Base-by-base conservation (phyloP, 116 monocot species). In the Thalassia testudinum region DNA sequence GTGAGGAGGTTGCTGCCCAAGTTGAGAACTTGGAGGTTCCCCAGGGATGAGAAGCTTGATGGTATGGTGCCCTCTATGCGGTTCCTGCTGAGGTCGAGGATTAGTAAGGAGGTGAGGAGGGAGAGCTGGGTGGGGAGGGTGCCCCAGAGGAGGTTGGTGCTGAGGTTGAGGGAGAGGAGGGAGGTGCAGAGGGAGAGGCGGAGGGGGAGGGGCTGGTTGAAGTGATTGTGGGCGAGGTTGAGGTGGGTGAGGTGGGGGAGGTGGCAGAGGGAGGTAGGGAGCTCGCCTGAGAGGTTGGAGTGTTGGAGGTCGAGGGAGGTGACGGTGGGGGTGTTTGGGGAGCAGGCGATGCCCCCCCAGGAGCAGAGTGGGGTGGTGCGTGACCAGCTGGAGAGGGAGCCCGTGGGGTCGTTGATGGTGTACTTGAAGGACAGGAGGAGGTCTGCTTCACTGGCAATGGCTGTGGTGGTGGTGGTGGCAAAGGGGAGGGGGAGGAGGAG, bases 281-380 rank as follows among this genome's bases (percentile, higher is more conserved):
- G 45, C 21, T 73, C 76, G 1, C 80, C 80, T 21, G 85, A 77
- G 60, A 85, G 80, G 25, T 75, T 78, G 56, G 76, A 66, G 53
- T 26, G 19, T 5, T 67, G 76, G 52, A 85, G 77, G 27, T 70
- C 61, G 11, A 85, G 2, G 38, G 80, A 73, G 42, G 65, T 43
- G 23, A 73, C 7, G 43, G 13, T 26, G 22, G 66, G 24, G 24
- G 72, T 26, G 40, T 49, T 21, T 0, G n/a, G 7, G 20, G 75
- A 65, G 67, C 85, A 85, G 52, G 71, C 47, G 67, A 85, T 53
- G 28, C 75, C 74, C 17, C 72, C 65, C 80, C 80, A 85, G 63
- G 79, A 85, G 21, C 45, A 45, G 45, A 16, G 45, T 54, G 57
- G 61, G 19, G 34, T 12, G 50, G 26, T 23, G 43, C 57, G 59